A percentile compares a stretch with the other conserved stretches of the same genome.
These are phyloP conservation scores for Suhomyces chickasaworum DNA, from an alignment of 1,139 yeast species.

Conservation along the genomic window DNA sequence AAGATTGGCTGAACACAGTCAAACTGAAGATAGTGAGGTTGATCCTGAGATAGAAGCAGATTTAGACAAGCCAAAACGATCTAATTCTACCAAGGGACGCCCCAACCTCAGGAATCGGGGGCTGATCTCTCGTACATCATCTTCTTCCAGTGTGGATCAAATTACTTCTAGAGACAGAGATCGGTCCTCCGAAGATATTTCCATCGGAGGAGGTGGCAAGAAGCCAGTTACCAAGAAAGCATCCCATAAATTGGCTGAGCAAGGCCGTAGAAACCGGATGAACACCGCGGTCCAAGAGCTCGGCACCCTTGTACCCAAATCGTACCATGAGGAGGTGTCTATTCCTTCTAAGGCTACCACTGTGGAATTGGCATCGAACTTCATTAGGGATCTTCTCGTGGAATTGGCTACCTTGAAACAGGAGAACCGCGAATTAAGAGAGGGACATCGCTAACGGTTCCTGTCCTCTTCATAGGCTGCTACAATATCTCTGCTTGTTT, in stretches of 20 bases:
- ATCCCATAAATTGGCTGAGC: slow-evolving; percentile 92
- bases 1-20: slow-evolving; percentile 41
- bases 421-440: not conserved
- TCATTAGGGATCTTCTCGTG: slow-evolving; percentile 55
- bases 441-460: not conserved
- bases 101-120: slow-evolving; percentile 12
- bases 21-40: slow-evolving; percentile 16
- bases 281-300: slow-evolving; percentile 81
- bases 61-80: slow-evolving; percentile 7
- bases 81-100: slow-evolving; percentile 7
- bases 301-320: slow-evolving; percentile 65
- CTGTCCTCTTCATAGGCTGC: not conserved
- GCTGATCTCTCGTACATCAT: slow-evolving; percentile 17
- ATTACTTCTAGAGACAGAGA: slow-evolving; percentile 17
- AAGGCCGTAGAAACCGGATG: slow-evolving; percentile 91
- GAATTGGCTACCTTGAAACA: slow-evolving; percentile 35
- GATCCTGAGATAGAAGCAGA: slow-evolving; percentile 11
- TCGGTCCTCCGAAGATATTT: slow-evolving; percentile 21
- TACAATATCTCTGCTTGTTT: too few species aligned
- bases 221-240: slow-evolving; percentile 58
- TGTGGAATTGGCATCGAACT: slow-evolving; percentile 81
- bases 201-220: slow-evolving; percentile 13
- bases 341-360: slow-evolving; percentile 91
- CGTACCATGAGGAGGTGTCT: slow-evolving; percentile 55
- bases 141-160: slow-evolving; percentile 22